These are phyloP conservation scores for Colletotrichum echinochloae DNA, from an alignment of 2,329 filamentous ascomycete species.

Conservation along the genomic window DNA sequence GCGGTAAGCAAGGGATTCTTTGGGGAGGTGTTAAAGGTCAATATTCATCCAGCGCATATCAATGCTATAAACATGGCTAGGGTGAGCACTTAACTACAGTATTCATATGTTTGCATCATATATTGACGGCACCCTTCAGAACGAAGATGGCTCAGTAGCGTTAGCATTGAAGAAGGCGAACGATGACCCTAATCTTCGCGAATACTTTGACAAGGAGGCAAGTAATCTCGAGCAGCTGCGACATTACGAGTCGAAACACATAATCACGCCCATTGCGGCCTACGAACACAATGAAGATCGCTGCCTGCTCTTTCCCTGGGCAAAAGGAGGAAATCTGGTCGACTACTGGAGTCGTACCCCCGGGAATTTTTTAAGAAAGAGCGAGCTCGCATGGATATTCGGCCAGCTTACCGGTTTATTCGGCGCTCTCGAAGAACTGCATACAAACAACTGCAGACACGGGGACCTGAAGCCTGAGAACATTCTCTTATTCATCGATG, in stretches of 20 bases:
- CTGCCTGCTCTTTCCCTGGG: conserved; percentile 22
- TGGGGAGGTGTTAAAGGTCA: conserved; percentile 10
- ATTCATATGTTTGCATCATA: neutral
- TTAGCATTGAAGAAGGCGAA: conserved; percentile 3
- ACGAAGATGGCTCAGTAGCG: neutral
- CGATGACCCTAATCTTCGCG: neutral
- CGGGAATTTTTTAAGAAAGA: fast-evolving
- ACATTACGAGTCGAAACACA: neutral
- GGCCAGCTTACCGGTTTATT: neutral
- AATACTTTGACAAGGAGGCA: conserved; percentile 17
- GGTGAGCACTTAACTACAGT: neutral
- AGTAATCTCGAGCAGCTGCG: neutral
- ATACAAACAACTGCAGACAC: conserved; percentile 5
- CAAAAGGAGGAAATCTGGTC: conserved; percentile 13
- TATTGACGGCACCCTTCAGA: neutral
- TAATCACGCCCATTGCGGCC: conserved; percentile 14
- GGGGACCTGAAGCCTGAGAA: conserved; percentile 32
- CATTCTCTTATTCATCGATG: conserved; percentile 2
- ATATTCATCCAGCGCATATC: conserved; percentile 7
- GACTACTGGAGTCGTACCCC: neutral
- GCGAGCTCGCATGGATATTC: neutral
- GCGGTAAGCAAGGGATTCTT: conserved; percentile 13
- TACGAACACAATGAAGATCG: neutral
- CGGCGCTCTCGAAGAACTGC: neutral
- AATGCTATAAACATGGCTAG: neutral